Conservation (phyloP, 176 grass and related monocot species). For the Chloris gayana region DNA sequence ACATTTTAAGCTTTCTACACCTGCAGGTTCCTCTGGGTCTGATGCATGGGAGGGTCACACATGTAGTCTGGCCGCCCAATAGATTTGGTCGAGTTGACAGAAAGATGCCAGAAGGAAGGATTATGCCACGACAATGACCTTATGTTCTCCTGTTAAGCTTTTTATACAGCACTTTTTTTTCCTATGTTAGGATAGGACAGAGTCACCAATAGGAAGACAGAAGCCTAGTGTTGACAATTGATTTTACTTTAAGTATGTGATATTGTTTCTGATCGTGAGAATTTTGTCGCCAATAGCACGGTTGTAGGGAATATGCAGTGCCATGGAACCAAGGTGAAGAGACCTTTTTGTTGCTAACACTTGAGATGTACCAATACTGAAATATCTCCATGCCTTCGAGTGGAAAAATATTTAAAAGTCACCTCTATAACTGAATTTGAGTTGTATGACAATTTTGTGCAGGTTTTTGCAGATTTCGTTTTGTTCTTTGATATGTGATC, state of each 20-base stretch:
- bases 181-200: neutral
- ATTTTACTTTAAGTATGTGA: neutral
- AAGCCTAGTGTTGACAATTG: neutral
- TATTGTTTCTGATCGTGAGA: neutral
- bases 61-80: conserved; percentile 65
- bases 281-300: neutral
- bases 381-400: neutral
- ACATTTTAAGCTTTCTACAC: conserved; percentile 9
- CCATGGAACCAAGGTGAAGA: neutral
- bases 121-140: conserved; percentile 32
- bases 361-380: neutral
- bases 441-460: neutral
- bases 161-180: conserved; percentile 11
- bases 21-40: conserved; percentile 74
- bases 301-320: neutral
- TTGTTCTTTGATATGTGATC: neutral
- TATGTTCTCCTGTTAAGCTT: conserved; percentile 11
- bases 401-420: neutral
- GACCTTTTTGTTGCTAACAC: neutral
- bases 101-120: conserved; percentile 53
- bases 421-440: neutral
- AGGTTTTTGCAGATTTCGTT: neutral
- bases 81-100: conserved; percentile 59
- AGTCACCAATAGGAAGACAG: neutral
- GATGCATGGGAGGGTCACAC: conserved; percentile 60